phyloP scores from a whole-genome alignment of 371 early-diverging fungal species.

The Mortierella sp. region DNA sequence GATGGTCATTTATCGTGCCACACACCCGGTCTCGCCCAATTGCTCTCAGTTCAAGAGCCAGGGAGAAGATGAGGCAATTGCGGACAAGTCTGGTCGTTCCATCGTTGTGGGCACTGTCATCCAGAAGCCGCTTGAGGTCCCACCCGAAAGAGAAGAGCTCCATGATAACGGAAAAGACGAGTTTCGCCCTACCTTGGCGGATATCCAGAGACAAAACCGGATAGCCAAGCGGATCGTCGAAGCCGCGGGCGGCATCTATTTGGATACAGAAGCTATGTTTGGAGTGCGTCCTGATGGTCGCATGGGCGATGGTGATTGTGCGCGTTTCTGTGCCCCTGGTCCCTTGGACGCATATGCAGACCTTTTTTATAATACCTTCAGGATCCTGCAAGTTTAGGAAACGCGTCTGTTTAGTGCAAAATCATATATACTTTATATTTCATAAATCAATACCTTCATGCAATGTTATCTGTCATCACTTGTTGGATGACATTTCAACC shows the following conservation, averaged over 20 bases:
- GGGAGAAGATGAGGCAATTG: conserved; percentile 48
- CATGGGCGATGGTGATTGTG: conserved; percentile 69
- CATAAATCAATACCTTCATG: too few relatives aligned
- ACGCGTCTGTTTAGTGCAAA: too few relatives aligned
- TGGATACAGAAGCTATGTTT: conserved; percentile 66
- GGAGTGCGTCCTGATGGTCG: conserved; percentile 69
- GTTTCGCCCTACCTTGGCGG: conserved; percentile 67
- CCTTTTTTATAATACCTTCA: conserved; percentile 63
- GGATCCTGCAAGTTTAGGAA: conserved; percentile 29
- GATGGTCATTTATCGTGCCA: conserved; percentile 65
- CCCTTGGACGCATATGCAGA: conserved; percentile 68
- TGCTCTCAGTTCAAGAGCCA: conserved; percentile 35
- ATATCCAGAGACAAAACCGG: conserved; percentile 64
- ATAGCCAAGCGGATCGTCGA: conserved; percentile 69
- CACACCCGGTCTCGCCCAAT: conserved; percentile 41
- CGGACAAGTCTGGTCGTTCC: conserved; percentile 29
- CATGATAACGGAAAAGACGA: conserved; percentile 11
- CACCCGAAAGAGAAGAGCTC: conserved; percentile 15
- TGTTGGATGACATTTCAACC: too few relatives aligned
- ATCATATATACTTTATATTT: too few relatives aligned
- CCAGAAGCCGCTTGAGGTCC: conserved; percentile 18
- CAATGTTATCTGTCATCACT: too few relatives aligned
- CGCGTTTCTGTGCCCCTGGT: conserved; percentile 74
- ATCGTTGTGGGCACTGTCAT: conserved; percentile 15
- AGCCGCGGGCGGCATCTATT: conserved; percentile 67